Percentiles rank a stretch among this genome's conserved stretches.
phyloP scores from a whole-genome alignment of 352 stramenopile species.

The Hyaloperonospora brassicae region DNA sequence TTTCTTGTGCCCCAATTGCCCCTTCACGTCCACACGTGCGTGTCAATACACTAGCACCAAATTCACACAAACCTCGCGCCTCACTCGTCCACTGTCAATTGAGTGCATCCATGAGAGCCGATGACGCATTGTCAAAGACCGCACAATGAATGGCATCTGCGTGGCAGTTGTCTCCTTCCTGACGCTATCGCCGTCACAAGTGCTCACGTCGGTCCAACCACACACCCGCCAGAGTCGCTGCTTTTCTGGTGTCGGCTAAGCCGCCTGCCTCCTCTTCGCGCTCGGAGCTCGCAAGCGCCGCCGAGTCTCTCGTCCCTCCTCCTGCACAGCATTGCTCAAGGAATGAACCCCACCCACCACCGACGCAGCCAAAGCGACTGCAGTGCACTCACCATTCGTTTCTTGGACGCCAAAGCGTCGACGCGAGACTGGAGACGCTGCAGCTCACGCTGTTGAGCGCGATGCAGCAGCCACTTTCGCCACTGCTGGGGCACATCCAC shows the following conservation, averaged over 20 bases:
- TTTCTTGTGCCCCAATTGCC: too few species aligned
- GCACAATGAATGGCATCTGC: background rate
- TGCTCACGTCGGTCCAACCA: background rate
- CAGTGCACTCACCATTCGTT: slow-evolving; percentile 13
- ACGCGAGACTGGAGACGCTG: slow-evolving; percentile 26
- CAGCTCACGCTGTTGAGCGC: slow-evolving; percentile 36
- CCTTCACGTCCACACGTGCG: too few species aligned
- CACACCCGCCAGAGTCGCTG: background rate
- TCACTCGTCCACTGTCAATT: too few species aligned
- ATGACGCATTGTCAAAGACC: slow-evolving; percentile 14
- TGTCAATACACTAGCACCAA: too few species aligned
- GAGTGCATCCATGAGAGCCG: slow-evolving; percentile 11
- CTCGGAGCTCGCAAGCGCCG: slow-evolving; percentile 8
- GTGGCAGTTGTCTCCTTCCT: slow-evolving; percentile 1
- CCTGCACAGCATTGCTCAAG: slow-evolving; percentile 1
- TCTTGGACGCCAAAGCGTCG: slow-evolving; percentile 21
- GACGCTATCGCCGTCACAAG: background rate
- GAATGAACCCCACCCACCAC: background rate
- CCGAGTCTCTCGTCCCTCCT: slow-evolving; percentile 24
- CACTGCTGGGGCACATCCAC: slow-evolving; percentile 32
- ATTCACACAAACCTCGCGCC: too few species aligned
- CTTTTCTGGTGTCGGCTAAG: background rate
- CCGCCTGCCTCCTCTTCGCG: slow-evolving; percentile 12
- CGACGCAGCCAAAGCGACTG: background rate
- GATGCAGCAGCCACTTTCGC: slow-evolving; percentile 29